These are phyloP conservation scores for Nitzschia sp. DNA, from an alignment of 108 stramenopile species.

Conservation along the genomic window DNA sequence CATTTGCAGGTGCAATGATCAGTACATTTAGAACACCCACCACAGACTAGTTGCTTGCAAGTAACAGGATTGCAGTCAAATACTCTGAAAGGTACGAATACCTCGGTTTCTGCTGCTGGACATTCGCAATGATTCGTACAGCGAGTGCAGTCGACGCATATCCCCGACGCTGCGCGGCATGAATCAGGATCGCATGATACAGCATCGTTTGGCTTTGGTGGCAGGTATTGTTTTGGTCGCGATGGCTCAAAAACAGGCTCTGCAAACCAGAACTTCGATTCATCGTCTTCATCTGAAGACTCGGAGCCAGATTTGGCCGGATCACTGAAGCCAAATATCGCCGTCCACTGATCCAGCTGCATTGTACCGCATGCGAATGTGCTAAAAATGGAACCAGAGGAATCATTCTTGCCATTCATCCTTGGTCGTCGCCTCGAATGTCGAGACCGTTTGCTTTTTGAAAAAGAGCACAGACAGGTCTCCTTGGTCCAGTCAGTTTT, in stretches of 20 bases:
- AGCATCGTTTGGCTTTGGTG: neutral
- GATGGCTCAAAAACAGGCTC: neutral
- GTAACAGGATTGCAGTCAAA: neutral
- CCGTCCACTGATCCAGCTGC: neutral
- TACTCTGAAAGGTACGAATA: neutral
- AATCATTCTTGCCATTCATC: too few relatives aligned
- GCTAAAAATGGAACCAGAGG: conserved; percentile 4
- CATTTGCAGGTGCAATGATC: conserved; percentile 11
- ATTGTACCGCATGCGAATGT: conserved; percentile 6
- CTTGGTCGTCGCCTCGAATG: neutral
- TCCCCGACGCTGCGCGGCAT: neutral
- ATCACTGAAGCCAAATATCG: conserved; percentile 3
- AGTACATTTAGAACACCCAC: conserved; percentile 8
- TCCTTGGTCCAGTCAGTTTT: too few relatives aligned
- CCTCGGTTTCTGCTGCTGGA: neutral
- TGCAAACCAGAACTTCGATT: conserved; percentile 10
- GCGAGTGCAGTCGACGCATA: conserved; percentile 12
- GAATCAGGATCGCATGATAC: conserved; percentile 4
- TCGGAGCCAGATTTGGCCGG: too few relatives aligned
- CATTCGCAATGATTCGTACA: conserved; percentile 2
- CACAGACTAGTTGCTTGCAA: conserved; percentile 14
- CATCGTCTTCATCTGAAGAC: neutral
- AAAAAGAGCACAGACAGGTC: too few relatives aligned
- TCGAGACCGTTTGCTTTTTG: neutral
- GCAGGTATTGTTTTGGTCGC: neutral